A percentile compares a stretch with the other conserved stretches of the same genome.
phyloP scores from a whole-genome alignment of 2,329 filamentous ascomycete genomes.

The Alternaria gansuensis region DNA sequence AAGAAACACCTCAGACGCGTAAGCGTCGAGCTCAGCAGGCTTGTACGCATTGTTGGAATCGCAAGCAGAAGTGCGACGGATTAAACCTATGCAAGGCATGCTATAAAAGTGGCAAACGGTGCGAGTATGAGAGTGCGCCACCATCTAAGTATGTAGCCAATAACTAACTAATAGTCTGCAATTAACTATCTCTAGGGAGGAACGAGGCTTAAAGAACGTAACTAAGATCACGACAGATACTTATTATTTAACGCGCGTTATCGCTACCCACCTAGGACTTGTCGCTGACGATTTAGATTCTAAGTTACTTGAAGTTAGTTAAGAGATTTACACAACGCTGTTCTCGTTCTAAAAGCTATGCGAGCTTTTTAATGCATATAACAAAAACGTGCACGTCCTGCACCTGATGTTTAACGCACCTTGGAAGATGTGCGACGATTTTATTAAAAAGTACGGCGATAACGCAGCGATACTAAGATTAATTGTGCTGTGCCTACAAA shows the following conservation, averaged over 20 bases:
- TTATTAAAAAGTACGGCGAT: conserved; percentile 3
- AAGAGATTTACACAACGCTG: neutral
- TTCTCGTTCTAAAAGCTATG: conserved; percentile 1
- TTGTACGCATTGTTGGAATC: neutral
- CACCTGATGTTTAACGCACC: conserved; percentile 1
- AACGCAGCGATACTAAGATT: neutral
- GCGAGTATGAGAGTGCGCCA: neutral
- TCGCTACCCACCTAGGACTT: neutral
- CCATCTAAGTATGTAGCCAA: neutral
- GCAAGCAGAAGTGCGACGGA: conserved; percentile 1
- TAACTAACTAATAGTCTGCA: neutral
- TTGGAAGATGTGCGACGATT: neutral
- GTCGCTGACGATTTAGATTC: too few relatives aligned
- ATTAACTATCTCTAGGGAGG: conserved; percentile 2
- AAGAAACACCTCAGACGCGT: neutral
- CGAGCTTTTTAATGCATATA: neutral
- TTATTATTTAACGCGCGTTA: neutral
- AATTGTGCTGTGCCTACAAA: neutral
- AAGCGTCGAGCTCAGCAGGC: neutral
- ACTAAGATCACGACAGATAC: neutral
- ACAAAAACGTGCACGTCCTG: neutral
- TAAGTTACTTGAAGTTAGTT: neutral
- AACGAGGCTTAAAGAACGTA: neutral
- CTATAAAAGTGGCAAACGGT: neutral
- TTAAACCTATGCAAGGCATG: neutral